Evolutionary conservation across 108 stramenopile genomes (phyloP).

Genomic region (Nitzschia sp.): DNA sequence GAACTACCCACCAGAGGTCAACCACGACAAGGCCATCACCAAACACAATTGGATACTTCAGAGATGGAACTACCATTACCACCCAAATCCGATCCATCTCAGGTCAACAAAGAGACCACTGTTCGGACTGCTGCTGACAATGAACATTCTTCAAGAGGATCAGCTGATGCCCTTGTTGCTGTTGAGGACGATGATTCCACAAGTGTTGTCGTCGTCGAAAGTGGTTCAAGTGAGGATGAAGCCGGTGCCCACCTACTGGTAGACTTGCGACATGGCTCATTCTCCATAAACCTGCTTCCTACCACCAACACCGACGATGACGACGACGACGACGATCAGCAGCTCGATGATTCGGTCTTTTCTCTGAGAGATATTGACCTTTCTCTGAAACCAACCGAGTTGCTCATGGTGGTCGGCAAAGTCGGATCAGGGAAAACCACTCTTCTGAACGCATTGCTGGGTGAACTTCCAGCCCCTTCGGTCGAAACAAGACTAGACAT

Average conservation of each 20-base stretch:
- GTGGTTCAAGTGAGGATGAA: too few species aligned
- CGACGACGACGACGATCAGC: too few species aligned
- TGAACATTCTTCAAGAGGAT: neutral
- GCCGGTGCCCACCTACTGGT: too few species aligned
- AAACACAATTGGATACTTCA: too few species aligned
- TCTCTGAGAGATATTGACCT: slow-evolving; percentile 49
- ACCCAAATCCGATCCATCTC: neutral
- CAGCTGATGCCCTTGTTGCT: too few species aligned
- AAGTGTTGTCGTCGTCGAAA: too few species aligned
- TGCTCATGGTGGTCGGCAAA: slow-evolving; percentile 66
- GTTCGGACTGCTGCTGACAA: neutral
- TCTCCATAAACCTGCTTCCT: too few species aligned
- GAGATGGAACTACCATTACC: too few species aligned
- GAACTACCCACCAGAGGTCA: slow-evolving; percentile 40
- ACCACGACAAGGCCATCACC: neutral
- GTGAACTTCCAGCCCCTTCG: slow-evolving; percentile 67
- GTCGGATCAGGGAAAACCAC: slow-evolving; percentile 89
- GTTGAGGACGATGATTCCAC: neutral
- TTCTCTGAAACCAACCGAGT: slow-evolving; percentile 46
- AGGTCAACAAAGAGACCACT: neutral
- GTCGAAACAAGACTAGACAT: neutral
- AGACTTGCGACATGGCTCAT: too few species aligned
- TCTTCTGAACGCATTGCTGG: slow-evolving; percentile 75
- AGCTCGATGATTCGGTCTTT: slow-evolving; percentile 30
- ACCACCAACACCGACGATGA: too few species aligned